Evolutionary conservation across 257 asterid species (phyloP).

Genomic region (Petunia axillaris): DNA sequence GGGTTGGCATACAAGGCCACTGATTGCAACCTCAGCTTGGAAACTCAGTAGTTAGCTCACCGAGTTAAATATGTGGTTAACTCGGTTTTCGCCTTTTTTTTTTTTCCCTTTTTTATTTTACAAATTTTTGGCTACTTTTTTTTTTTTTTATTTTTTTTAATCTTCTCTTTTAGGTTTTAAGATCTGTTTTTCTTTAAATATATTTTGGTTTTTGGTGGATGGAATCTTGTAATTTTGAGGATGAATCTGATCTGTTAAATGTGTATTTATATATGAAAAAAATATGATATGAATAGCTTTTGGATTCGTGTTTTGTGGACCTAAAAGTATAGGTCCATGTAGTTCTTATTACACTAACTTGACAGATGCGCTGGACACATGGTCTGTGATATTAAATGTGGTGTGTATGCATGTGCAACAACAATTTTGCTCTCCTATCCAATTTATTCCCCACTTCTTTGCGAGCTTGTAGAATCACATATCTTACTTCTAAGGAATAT

Average conservation of each 20-base stretch:
- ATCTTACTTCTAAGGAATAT: too few species aligned
- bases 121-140: not conserved
- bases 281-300: too few species aligned
- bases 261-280: not conserved
- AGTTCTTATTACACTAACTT: too few species aligned
- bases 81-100: not conserved
- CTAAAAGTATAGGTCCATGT: too few species aligned
- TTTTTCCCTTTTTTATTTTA: not conserved
- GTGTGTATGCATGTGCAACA: too few species aligned
- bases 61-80: not conserved
- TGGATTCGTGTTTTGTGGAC: too few species aligned
- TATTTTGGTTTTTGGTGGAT: constrained; percentile 31
- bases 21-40: constrained; percentile 94
- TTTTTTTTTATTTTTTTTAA: not conserved
- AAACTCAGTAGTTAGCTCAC: constrained; percentile 47
- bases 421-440: too few species aligned
- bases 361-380: too few species aligned
- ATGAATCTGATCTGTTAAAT: not conserved
- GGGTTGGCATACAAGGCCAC: constrained; percentile 94
- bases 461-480: too few species aligned
- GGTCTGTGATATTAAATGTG: too few species aligned
- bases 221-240: constrained; percentile 45
- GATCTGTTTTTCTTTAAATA: not conserved
- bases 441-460: too few species aligned
- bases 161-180: constrained; percentile 12